Base-by-base conservation (phyloP, 2,329 filamentous ascomycete species). In the Byssochlamys sp. region DNA sequence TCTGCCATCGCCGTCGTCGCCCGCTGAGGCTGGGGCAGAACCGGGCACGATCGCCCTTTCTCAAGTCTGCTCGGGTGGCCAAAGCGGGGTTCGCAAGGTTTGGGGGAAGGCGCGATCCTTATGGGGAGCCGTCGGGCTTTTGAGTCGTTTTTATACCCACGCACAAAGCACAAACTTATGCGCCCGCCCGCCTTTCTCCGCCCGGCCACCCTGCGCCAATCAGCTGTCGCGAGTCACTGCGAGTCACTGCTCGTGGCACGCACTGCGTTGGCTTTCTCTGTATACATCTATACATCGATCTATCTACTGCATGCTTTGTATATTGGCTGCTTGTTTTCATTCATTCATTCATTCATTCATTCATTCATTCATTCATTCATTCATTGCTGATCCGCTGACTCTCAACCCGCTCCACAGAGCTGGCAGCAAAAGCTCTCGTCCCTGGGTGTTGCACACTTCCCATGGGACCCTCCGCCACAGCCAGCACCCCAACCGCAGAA, bases 381-480 rank as follows among this genome's bases (percentile, higher is more conserved):
- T 19, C 19, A 19, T 19, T 52, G 4, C 24, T 26, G 24, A 31
- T 45, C 35, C 53, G 39, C 58, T 64, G 52, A 63, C 57, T 12
- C 57, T 12, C 51, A 19, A 26, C 29, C 26, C 19, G 19, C 19
- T 28, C 49, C 19, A 27, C 71, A 97, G 91, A 89, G 87, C 77
- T 99, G 94, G 94, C 91, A 97, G 79, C 81, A 86, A 67, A 96
- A 95, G 75, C 81, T 99, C 35, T 88, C 91, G 1, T 84, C 85
- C 65, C 85, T 95, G 63, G 85, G 88, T 63, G 87, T 97, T 60
- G 94, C 94, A 59, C 80, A 84, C 58, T 96, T 97, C 71, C 92
- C 94, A 10, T 99, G 94, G 94, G 94, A 99, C 70, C 92, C 94
- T 50, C 86, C 88, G 69, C 87, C 88, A 54, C 86, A 88, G 55